These are phyloP conservation scores for Fraxinus quadrangulata DNA, from an alignment of 257 asterid genomes.

Conservation along the genomic window DNA sequence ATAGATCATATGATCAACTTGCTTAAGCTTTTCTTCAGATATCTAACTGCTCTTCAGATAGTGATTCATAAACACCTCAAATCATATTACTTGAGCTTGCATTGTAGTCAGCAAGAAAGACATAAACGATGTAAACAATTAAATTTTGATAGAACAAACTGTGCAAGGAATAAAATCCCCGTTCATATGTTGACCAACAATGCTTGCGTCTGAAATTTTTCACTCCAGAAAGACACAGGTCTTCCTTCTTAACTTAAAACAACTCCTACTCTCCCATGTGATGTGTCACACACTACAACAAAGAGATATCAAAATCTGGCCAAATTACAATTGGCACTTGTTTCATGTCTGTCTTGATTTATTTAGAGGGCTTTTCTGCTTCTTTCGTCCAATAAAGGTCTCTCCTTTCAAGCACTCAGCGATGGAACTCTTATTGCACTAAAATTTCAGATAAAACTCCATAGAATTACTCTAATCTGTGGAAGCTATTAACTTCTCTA, in stretches of 20 bases:
- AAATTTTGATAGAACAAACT: not conserved
- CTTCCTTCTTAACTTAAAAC: too few species aligned
- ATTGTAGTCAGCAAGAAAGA: not conserved
- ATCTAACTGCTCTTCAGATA: not conserved
- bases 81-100: not conserved
- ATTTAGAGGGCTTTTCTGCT: not conserved
- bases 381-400: not conserved
- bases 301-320: not conserved
- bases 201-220: not conserved
- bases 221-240: not conserved
- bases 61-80: not conserved
- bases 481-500: too few species aligned
- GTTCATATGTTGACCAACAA: not conserved
- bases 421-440: not conserved
- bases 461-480: too few species aligned
- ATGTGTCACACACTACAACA: not conserved
- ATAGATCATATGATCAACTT: not conserved
- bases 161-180: not conserved
- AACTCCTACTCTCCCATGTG: not conserved
- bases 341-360: not conserved
- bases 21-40: not conserved
- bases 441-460: too few species aligned
- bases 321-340: not conserved
- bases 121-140: not conserved
- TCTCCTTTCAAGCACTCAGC: not conserved